Conservation (phyloP, 345 rosid species). For the Arabidopsis suecica region DNA sequence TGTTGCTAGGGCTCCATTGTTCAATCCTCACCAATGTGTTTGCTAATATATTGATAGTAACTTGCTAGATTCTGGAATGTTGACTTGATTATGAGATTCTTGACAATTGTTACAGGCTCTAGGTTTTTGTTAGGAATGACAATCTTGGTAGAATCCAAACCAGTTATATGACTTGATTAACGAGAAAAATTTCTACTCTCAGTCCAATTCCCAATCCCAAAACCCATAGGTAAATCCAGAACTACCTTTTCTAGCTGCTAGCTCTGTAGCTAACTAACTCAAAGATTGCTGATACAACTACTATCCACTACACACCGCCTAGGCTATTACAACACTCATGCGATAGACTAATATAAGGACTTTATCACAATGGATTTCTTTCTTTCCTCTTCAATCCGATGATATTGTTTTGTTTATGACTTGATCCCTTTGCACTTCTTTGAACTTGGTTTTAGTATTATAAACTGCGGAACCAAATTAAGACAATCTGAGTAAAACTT, state of each 20-base stretch:
- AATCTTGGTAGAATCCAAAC: neutral
- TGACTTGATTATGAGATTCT: slow-evolving; percentile 7
- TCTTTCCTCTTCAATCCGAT: neutral
- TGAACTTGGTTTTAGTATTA: neutral
- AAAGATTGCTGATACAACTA: neutral
- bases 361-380: neutral
- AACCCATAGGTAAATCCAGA: neutral
- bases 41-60: slow-evolving; percentile 1
- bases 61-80: slow-evolving; percentile 20
- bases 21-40: neutral
- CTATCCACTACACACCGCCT: neutral
- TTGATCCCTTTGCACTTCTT: neutral
- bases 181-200: neutral
- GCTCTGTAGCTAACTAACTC: neutral
- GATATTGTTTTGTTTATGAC: neutral
- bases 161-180: no score
- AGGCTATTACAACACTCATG: slow-evolving; percentile 6
- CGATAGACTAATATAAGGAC: neutral
- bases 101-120: neutral
- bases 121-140: neutral
- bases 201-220: neutral
- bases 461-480: neutral
- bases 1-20: neutral
- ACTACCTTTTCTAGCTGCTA: neutral
- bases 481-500: neutral